Evolutionary conservation across 371 early-diverging fungal species (phyloP).

Genomic region (Vittaforma corneae): DNA sequence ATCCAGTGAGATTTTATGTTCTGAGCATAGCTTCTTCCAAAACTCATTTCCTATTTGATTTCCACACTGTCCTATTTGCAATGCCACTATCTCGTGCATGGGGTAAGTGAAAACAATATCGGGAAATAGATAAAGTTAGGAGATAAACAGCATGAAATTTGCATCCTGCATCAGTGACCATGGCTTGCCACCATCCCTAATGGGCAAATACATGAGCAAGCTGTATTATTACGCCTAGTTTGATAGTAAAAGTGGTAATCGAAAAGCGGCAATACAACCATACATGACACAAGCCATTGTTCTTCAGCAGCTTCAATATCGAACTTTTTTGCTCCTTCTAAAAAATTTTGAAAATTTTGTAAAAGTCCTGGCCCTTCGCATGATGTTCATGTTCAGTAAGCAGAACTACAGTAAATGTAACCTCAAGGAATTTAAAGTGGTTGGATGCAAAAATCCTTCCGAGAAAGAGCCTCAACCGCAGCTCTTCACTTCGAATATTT

Average conservation of each 20-base stretch:
- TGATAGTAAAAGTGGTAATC: too few species aligned
- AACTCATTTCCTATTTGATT: slow-evolving; percentile 87
- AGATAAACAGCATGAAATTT: too few species aligned
- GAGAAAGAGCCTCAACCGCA: slow-evolving; percentile 80
- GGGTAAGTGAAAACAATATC: too few species aligned
- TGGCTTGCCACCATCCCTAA: too few species aligned
- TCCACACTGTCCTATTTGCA: slow-evolving; percentile 89
- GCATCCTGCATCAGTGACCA: too few species aligned
- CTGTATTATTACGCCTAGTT: too few species aligned
- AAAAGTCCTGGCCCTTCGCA: slow-evolving; percentile 6
- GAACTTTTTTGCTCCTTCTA: too few species aligned
- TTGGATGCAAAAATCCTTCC: slow-evolving; percentile 63
- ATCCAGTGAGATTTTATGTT: slow-evolving; percentile 73
- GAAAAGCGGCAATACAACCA: too few species aligned
- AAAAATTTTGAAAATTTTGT: slow-evolving; percentile 7
- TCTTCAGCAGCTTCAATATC: too few species aligned
- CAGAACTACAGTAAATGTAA: slow-evolving; percentile 13
- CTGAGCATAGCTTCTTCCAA: slow-evolving; percentile 73
- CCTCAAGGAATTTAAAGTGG: slow-evolving; percentile 58
- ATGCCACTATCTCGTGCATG: slow-evolving; percentile 72
- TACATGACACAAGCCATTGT: too few species aligned
- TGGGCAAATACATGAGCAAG: too few species aligned
- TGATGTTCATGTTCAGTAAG: slow-evolving; percentile 27
- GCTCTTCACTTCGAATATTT: slow-evolving; percentile 92
- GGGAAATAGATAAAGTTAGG: too few species aligned